Base-by-base conservation (phyloP, 331 rosid genomes). In the Stylosanthes scabra region DNA sequence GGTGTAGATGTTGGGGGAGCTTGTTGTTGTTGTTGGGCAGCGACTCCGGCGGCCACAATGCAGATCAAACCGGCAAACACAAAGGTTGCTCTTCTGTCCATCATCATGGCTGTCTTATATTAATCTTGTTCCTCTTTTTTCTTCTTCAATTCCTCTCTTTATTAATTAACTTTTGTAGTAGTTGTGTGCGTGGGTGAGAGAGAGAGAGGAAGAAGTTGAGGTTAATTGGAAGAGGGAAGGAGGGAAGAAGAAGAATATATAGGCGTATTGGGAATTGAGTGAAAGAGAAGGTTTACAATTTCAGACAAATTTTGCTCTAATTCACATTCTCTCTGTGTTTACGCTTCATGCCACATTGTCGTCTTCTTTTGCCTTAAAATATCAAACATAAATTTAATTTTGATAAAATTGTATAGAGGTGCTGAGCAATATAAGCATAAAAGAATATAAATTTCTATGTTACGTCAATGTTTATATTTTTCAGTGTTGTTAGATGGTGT, bases 1-100 rank as follows among this genome's bases (percentile, higher is more conserved):
- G 89, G 85, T n/a, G 91, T 69, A 15, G 83, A 0, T 27, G 88
- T 59, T 4, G 97, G 95, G 16, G 97, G 96, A 45, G 88, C 15
- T 72, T 93, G 39, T 34, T 34, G 39, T 34, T 34, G 39, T 34
- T 34, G 39, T 34, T 34, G 98, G 10, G 77, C 98, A 1, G 83
- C 84, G 58, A 84, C 98, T 14, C 55, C 20, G 3, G 74, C 60
- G 66, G 90, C 84, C 7, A 66, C 83, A 79, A 83, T 74, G 83
- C 83, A 93, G 66, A 93, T 73, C 14, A 93, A 81, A 55, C 67
- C 87, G n/a, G 83, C 2, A 5, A 77, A 76, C 54, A 82, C 28
- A 10, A 74, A 12, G 7, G 12, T 66, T 10, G 49, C 6, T 27
- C 2, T 15, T 27, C 2, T 15, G 8, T 25, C 82, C 81, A 59